A percentile compares a stretch with the other conserved stretches of the same genome.
Evolutionary conservation across 345 rosid species (phyloP).

Genomic region (Punica granatum): DNA sequence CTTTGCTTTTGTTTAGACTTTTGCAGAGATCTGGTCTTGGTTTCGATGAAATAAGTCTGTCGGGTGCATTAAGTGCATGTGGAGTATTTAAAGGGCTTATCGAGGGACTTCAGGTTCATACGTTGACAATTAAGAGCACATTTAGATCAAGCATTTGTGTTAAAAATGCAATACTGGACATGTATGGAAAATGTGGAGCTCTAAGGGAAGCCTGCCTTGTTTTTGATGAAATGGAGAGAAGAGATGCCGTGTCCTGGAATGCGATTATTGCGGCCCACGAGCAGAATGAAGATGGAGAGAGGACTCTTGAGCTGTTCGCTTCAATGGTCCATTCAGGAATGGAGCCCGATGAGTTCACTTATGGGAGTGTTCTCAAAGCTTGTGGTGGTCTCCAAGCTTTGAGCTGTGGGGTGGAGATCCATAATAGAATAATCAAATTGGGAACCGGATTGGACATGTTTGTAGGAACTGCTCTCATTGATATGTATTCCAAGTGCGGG

Average conservation of each 20-base stretch:
- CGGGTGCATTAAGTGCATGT: slow-evolving; percentile 85
- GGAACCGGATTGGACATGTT: slow-evolving; percentile 57
- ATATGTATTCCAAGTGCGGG: slow-evolving; percentile 88
- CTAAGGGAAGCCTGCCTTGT: slow-evolving; percentile 49
- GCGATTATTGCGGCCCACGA: slow-evolving; percentile 79
- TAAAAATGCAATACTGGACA: slow-evolving; percentile 74
- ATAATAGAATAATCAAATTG: slow-evolving; percentile 58
- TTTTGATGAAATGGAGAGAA: slow-evolving; percentile 64
- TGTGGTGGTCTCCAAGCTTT: slow-evolving; percentile 54
- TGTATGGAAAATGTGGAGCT: slow-evolving; percentile 89
- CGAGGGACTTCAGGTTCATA: slow-evolving; percentile 72
- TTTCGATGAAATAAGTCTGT: slow-evolving; percentile 71
- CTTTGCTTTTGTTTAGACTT: slow-evolving; percentile 45
- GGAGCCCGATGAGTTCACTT: slow-evolving; percentile 89
- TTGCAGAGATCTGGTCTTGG: slow-evolving; percentile 52
- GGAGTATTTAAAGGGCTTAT: slow-evolving; percentile 47
- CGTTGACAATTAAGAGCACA: slow-evolving; percentile 50
- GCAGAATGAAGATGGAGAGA: slow-evolving; percentile 56
- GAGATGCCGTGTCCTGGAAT: slow-evolving; percentile 91
- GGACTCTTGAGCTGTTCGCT: slow-evolving; percentile 49
- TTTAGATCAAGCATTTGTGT: slow-evolving; percentile 47
- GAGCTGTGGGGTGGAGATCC: slow-evolving; percentile 64
- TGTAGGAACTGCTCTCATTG: slow-evolving; percentile 73
- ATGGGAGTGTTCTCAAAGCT: slow-evolving; percentile 84
- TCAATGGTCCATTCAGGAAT: slow-evolving; percentile 54